Evolutionary conservation across 495 filamentous ascomycete genomes (phyloP).

Genomic region (Aspergillus ellipticus): DNA sequence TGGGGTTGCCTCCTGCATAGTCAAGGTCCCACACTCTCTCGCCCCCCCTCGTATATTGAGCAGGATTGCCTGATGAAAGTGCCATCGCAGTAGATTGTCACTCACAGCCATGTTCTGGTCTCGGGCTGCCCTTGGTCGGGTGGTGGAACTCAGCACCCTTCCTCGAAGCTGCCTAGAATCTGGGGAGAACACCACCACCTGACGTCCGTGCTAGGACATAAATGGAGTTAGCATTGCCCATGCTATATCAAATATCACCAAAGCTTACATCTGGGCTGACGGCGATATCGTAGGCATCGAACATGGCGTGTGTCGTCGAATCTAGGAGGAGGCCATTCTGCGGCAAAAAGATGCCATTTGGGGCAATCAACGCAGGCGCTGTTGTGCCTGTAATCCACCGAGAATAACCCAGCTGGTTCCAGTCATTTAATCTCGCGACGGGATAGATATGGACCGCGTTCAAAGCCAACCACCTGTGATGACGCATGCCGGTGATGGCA

Average conservation of each 20-base stretch:
- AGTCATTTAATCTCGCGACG: not conserved
- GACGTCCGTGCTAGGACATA: not conserved
- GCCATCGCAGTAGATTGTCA: not conserved
- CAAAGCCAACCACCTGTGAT: not conserved
- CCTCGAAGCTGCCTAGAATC: not conserved
- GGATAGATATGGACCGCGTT: not conserved
- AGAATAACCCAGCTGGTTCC: not conserved
- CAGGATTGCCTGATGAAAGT: not conserved
- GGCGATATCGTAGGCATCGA: not conserved
- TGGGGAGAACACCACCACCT: not conserved
- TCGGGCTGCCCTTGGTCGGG: not conserved
- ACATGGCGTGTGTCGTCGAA: not conserved
- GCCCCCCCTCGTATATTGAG: not conserved
- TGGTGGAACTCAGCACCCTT: not conserved
- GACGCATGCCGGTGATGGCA: slow-evolving; percentile 1
- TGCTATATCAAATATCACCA: no score
- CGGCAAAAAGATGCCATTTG: not conserved
- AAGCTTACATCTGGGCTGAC: slow-evolving; percentile 1
- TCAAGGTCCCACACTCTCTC: not conserved
- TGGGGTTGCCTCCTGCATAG: not conserved
- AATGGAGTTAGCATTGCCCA: not conserved
- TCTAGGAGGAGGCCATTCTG: slow-evolving; percentile 1
- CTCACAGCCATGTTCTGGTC: not conserved
- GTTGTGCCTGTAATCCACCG: not conserved
- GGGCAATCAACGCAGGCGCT: not conserved